Base-by-base conservation (phyloP, 441 rosid species). In the Omphalea diandra region DNA sequence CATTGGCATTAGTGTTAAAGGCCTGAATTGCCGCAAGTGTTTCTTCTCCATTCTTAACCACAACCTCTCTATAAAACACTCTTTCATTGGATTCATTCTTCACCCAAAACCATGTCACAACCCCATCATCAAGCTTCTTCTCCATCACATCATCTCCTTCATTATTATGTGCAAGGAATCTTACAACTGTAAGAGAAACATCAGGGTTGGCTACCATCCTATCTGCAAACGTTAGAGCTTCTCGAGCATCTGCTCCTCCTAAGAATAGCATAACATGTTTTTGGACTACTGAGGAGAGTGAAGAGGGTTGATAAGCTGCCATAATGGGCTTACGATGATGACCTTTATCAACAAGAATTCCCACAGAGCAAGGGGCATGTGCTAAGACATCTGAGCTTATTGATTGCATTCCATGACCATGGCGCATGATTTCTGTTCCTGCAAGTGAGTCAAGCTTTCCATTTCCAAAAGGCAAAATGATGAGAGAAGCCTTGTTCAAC, bases 211-310 rank as follows among this genome's bases (percentile, higher is more conserved):
- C 70, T 0, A 63, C 76, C 89, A 88, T 85, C 55, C 91, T 69
- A 6, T 88, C 91, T 0, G 96, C 88, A 15, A 75, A 80, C 18
- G 83, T 78, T 17, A 90, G 76, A 7, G 94, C 93, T 73, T 93
- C 97, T 63, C 97, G 74, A 7, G 85, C 78, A 66, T 90, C 96
- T 14, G 91, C 79, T 27, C 98, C 98, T 56, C 96, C 97, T 12
- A 85, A 41, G 62, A 90, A 90, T 36, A 90, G 43, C 67, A 90
- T 62, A 1, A 75, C 82, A 7, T 80, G 79, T 22, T 76, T 80
- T 35, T 76, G 80, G 10, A n/a, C n/a, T n/a, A n/a, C n/a, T n/a
- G n/a, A n/a, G n/a, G n/a, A n/a, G n/a, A n/a, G 1, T 8, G 72
- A 0, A 31, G 36, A 63, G 11, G 27, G 22, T 60, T 27, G 20